These are phyloP conservation scores for Lasiodiplodia gonubiensis DNA, from an alignment of 2,329 filamentous ascomycete species.

Conservation along the genomic window DNA sequence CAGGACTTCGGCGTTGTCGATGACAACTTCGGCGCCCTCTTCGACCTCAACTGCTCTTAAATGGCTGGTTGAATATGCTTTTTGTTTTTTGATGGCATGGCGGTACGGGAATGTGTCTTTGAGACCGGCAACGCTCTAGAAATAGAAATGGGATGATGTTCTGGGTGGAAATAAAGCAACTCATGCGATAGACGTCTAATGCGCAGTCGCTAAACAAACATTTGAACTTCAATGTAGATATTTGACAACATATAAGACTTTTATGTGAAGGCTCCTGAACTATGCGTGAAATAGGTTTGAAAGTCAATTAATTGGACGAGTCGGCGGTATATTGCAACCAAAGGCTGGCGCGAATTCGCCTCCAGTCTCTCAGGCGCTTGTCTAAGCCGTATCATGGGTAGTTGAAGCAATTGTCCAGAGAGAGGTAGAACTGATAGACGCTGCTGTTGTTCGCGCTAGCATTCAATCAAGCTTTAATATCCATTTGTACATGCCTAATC, in stretches of 20 bases:
- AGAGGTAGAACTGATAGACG: too few species aligned
- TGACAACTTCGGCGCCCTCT: constrained; percentile 29
- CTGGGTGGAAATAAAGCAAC: neutral
- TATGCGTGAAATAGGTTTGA: neutral
- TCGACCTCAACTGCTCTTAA: constrained; percentile 28
- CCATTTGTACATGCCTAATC: neutral
- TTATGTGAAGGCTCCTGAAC: neutral
- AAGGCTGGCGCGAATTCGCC: too few species aligned
- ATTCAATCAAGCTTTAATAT: too few species aligned
- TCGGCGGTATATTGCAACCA: too few species aligned
- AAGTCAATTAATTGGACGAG: too few species aligned
- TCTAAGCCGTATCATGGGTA: too few species aligned
- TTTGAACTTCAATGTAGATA: constrained; percentile 21
- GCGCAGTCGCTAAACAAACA: neutral
- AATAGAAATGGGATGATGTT: constrained; percentile 6
- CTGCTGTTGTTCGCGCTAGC: too few species aligned
- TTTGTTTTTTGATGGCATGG: constrained; percentile 7
- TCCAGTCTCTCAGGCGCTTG: too few species aligned
- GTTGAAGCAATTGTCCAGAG: too few species aligned
- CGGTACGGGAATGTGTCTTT: constrained; percentile 2
- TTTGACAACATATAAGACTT: neutral
- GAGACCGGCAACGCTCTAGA: neutral
- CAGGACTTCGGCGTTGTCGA: constrained; percentile 29
- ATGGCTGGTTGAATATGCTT: neutral
- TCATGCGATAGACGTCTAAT: constrained; percentile 14